These are phyloP conservation scores for Davidsoniella virescens DNA, from an alignment of 2,329 filamentous ascomycete species.

Conservation along the genomic window DNA sequence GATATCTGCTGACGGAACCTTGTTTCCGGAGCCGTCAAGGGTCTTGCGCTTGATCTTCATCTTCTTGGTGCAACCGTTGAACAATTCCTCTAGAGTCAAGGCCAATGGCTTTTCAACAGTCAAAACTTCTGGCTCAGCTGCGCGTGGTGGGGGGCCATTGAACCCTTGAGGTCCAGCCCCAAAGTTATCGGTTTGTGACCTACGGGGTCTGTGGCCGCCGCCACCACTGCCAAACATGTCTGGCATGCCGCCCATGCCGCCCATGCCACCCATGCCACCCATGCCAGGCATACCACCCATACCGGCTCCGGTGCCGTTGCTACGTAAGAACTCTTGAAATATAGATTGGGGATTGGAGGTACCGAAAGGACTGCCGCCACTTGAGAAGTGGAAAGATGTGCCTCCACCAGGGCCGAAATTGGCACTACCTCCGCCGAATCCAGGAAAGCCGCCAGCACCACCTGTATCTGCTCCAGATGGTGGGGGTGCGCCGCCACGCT, in stretches of 20 bases:
- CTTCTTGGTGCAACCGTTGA: constrained; percentile 78
- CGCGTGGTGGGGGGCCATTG: constrained; percentile 23
- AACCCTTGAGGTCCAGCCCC: neutral
- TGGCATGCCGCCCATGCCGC: constrained; percentile 25
- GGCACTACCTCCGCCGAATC: constrained; percentile 33
- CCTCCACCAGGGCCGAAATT: constrained; percentile 18
- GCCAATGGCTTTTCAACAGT: constrained; percentile 75
- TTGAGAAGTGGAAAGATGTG: constrained; percentile 20
- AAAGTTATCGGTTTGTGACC: constrained; percentile 4
- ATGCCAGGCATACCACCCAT: constrained; percentile 28
- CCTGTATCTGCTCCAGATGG: constrained; percentile 36
- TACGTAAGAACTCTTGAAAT: constrained; percentile 67
- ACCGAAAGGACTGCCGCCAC: constrained; percentile 48
- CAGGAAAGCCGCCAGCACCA: constrained; percentile 38
- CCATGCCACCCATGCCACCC: constrained; percentile 23
- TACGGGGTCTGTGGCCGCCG: neutral
- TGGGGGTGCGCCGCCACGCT: constrained; percentile 58
- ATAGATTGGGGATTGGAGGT: constrained; percentile 75
- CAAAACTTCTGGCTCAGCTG: constrained; percentile 61
- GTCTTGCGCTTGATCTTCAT: constrained; percentile 97
- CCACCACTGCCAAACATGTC: constrained; percentile 14
- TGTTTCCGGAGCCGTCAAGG: constrained; percentile 73
- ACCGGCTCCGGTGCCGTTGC: constrained; percentile 24
- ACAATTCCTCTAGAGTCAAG: constrained; percentile 77
- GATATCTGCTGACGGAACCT: constrained; percentile 73